Conservation (phyloP, 768 basidiomycete genomes). For the Solioccasus polychromus region DNA sequence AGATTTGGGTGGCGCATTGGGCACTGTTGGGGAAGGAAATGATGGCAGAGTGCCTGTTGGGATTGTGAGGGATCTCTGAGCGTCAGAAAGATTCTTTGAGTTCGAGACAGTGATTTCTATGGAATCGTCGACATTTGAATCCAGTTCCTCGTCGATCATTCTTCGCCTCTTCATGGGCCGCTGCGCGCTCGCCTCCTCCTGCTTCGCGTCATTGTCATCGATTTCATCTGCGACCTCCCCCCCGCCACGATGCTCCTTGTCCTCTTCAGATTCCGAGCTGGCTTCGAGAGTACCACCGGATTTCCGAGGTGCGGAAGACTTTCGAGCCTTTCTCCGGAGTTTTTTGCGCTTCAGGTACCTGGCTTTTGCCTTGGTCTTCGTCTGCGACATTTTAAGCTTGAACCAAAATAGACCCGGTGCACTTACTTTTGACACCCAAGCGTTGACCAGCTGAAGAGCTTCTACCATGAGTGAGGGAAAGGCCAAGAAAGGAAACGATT, state of each 20-base stretch:
- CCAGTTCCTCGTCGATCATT: conserved; percentile 24
- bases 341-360: conserved; percentile 74
- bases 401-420: neutral
- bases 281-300: conserved; percentile 19
- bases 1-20: conserved; percentile 66
- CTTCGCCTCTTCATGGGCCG: conserved; percentile 47
- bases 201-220: conserved; percentile 10
- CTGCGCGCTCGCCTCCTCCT: conserved; percentile 11
- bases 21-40: conserved; percentile 67
- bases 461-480: conserved; percentile 8
- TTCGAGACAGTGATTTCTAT: neutral
- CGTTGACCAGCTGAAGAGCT: conserved; percentile 1
- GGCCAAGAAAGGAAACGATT: conserved; percentile 8
- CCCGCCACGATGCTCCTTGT: conserved; percentile 19
- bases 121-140: conserved; percentile 12
- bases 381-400: conserved; percentile 27
- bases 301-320: conserved; percentile 27
- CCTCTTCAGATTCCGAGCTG: conserved; percentile 19
- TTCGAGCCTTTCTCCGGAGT: conserved; percentile 55
- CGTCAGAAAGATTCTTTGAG: neutral
- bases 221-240: conserved; percentile 19
- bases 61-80: conserved; percentile 6
- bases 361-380: conserved; percentile 69
- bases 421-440: conserved; percentile 21
- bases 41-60: conserved; percentile 48